Base-by-base conservation (phyloP, 2,329 filamentous ascomycete genomes). In the Sporothrix sp. region DNA sequence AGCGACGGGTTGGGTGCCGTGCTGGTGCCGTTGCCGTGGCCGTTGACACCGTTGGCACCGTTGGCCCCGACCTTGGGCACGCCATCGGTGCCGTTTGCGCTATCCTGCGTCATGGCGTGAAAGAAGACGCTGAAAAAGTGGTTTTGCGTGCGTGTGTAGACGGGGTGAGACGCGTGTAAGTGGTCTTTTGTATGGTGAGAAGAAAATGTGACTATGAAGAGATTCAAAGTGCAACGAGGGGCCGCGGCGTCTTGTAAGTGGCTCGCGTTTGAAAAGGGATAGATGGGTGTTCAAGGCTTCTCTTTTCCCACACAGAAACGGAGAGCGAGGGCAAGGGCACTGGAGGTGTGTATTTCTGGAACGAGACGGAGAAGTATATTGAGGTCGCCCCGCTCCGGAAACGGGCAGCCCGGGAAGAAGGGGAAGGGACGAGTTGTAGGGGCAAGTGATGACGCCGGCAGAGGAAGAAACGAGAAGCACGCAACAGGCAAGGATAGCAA, bases 91-190 rank as follows among this genome's bases (percentile, higher is more conserved):
- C 36, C 37, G 18, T 49, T 49, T 9, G 47, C 16, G n/a, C 37
- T 42, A 28, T 39, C 45, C 28, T 48, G 45, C 16, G 45, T 39
- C 45, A 48, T 48, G 36, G n/a, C 32, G 27, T 9, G 7, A 20
- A 14, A 13, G 23, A 20, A 4, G 16, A 32, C 23, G 14, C 18
- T 18, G 28, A 18, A 20, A 35, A 8, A 38, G 14, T 23, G 18
- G 13, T 25, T 27, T 30, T 42, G 27, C 11, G 28, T 30, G 40
- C 9, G 23, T 11, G 8, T 27, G 37, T 8, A 11, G 13, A 4
- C n/a, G 23, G 23, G 38, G n/a, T 27, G 38, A 23, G 37, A 39
- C 13, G 10, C n/a, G 21, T 4, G 1, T 7, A 30, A 27, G 38
- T 10, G 39, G 16, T 30, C 25, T 43, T 18, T 32, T 30, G 32